Base-by-base conservation (phyloP, 2,329 filamentous ascomycete species). In the Cordyceps militaris region DNA sequence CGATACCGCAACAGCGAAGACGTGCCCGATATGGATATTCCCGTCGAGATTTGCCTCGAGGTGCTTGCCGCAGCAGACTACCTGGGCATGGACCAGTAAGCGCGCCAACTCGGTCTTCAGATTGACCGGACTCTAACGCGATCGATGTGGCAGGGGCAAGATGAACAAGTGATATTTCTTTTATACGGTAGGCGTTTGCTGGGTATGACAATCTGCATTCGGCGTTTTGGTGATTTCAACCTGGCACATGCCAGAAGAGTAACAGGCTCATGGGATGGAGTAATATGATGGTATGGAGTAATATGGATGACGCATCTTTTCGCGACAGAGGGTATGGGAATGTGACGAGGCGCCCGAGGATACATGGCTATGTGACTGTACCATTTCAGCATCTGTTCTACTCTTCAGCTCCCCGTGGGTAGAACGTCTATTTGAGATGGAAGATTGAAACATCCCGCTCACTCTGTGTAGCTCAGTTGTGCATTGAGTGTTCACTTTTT, bases 21-120 rank as follows among this genome's bases (percentile, higher is more conserved):
- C 65, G 87, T 91, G 21, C 84, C 86, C 4, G 89, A 93, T 66
- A 87, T 91, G 84, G 87, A 91, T 16, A 86, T 92, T 59, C 88
- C 88, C 13, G 83, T 88, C 30, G 88, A 92, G 73, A 75, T 92
- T 51, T 91, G 88, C 65, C 77, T 93, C 44, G 88, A 92, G 74
- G 71, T 93, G 60, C 73, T 93, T 62, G 86, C 88, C 74, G 89
- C 88, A 14, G 87, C 88, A 26, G 88, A 92, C 73, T 93, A 84
- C 69, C 74, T 92, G 62, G 84, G 86, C 65, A 73, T 92, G 68
- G 85, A 88, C 72, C 72, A 74, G 72, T 74, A 71, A 70, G 72
- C 63, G 59, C 62, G 59, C 36, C 49, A 24, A 62, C 38, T 24
- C 56, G 46, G 57, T 57, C 57, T 56, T 61, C 16, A 21, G 55